Evolutionary conservation across 768 basidiomycete genomes (phyloP).

Genomic region (Zangia roseola): DNA sequence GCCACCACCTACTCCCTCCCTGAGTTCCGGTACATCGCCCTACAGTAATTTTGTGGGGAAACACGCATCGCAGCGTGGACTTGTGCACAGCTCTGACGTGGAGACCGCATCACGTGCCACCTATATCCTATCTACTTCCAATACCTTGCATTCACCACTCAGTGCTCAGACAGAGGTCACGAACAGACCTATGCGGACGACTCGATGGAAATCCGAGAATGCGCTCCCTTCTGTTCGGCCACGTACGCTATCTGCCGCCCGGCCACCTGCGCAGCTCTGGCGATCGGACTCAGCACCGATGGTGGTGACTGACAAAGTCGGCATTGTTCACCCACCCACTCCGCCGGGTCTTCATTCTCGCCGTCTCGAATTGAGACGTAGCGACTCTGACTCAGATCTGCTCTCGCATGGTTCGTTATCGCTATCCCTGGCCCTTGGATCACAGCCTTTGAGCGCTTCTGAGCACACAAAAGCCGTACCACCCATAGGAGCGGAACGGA

Average conservation of each 20-base stretch:
- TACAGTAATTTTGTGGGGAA: constrained; percentile 5
- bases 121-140: constrained; percentile 4
- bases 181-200: constrained; percentile 1
- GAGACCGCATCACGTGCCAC: constrained; percentile 9
- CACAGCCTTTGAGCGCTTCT: constrained; percentile 22
- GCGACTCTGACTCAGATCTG: constrained; percentile 4
- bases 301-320: constrained; percentile 1
- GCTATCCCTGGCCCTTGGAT: constrained; percentile 24
- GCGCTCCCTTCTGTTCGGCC: constrained; percentile 15
- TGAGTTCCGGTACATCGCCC: not conserved
- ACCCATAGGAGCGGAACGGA: constrained; percentile 34
- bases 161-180: constrained; percentile 1
- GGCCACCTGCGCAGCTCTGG: constrained; percentile 22
- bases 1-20: constrained; percentile 18
- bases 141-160: constrained; percentile 7
- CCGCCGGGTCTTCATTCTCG: constrained; percentile 24
- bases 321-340: not conserved
- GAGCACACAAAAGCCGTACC: constrained; percentile 21
- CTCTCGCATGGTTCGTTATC: constrained; percentile 16
- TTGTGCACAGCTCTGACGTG: constrained; percentile 10
- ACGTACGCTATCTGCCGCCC: constrained; percentile 14
- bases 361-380: constrained; percentile 8
- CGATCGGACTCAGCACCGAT: constrained; percentile 13
- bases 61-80: constrained; percentile 2
- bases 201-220: constrained; percentile 22